phyloP scores from a whole-genome alignment of 108 stramenopile genomes.

The Stephanodiscus triporus region DNA sequence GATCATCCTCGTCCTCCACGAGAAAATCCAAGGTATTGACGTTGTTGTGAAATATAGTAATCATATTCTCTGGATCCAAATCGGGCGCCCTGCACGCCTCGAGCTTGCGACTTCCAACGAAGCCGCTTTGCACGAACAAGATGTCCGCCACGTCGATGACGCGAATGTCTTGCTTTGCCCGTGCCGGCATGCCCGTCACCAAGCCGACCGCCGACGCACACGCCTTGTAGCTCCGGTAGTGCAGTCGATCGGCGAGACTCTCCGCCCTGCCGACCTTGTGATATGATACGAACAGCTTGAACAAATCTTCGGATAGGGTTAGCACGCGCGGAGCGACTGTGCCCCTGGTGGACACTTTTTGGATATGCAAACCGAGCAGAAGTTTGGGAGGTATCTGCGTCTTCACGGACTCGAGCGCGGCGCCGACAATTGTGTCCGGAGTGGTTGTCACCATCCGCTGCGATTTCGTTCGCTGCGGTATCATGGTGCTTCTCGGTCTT shows the following conservation, averaged over 20 bases:
- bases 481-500: too few species aligned
- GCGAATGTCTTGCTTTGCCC: constrained; percentile 42
- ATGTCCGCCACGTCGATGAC: constrained; percentile 77
- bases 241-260: constrained; percentile 8
- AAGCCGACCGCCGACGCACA: constrained; percentile 15
- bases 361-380: constrained; percentile 33
- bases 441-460: constrained; percentile 32
- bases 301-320: constrained; percentile 63
- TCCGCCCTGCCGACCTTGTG: constrained; percentile 24
- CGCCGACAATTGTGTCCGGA: constrained; percentile 27
- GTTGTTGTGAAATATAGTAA: constrained; percentile 68
- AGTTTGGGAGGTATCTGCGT: constrained; percentile 23
- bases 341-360: constrained; percentile 54
- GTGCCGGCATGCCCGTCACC: constrained; percentile 15
- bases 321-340: constrained; percentile 52
- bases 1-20: constrained; percentile 48
- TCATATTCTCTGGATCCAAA: constrained; percentile 31
- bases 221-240: constrained; percentile 25
- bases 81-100: constrained; percentile 42
- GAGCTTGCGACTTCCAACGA: constrained; percentile 61
- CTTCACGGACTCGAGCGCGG: constrained; percentile 21
- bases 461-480: constrained; percentile 5
- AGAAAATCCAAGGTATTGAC: constrained; percentile 46
- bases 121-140: constrained; percentile 58
- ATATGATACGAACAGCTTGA: constrained; percentile 71